phyloP scores from a whole-genome alignment of 148 eudicot genomes.

The Rhododendron henanense region DNA sequence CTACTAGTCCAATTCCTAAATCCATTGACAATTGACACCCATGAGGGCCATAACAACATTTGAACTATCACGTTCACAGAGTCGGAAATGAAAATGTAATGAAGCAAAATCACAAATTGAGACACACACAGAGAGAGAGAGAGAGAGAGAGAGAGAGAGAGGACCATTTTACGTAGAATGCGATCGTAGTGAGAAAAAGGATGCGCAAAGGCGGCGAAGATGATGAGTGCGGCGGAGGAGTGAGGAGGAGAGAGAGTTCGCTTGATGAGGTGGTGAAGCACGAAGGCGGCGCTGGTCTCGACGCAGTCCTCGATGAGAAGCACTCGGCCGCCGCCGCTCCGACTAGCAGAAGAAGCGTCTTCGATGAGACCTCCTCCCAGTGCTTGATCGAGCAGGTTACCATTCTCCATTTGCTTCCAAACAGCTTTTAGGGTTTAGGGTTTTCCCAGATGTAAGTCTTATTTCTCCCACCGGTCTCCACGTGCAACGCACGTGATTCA shows the following conservation, averaged over 20 bases:
- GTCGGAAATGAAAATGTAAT: not conserved
- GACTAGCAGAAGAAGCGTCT: conserved; percentile 16
- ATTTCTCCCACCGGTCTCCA: no score
- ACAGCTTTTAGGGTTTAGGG: not conserved
- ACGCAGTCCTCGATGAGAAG: conserved; percentile 70
- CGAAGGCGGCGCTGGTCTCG: conserved; percentile 77
- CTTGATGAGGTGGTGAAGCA: conserved; percentile 74
- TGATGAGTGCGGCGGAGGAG: conserved; percentile 39
- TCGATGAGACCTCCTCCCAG: conserved; percentile 25
- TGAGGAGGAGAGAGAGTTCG: conserved; percentile 44
- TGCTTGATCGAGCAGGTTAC: conserved; percentile 50
- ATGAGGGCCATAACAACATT: not conserved
- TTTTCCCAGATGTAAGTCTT: not conserved
- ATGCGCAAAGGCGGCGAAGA: conserved; percentile 70
- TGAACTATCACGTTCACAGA: not conserved
- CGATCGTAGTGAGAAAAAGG: conserved; percentile 94
- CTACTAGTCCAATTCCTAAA: not conserved
- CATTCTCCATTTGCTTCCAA: not conserved
- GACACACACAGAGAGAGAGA: not conserved
- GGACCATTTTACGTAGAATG: conserved; percentile 75
- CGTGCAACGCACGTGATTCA: no score
- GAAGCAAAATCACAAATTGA: not conserved
- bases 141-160: not conserved
- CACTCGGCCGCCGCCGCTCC: conserved; percentile 23
- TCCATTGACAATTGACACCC: not conserved